Evolutionary conservation across 208 protist species (phyloP).

Genomic region (Herpetomonas muscarum): DNA sequence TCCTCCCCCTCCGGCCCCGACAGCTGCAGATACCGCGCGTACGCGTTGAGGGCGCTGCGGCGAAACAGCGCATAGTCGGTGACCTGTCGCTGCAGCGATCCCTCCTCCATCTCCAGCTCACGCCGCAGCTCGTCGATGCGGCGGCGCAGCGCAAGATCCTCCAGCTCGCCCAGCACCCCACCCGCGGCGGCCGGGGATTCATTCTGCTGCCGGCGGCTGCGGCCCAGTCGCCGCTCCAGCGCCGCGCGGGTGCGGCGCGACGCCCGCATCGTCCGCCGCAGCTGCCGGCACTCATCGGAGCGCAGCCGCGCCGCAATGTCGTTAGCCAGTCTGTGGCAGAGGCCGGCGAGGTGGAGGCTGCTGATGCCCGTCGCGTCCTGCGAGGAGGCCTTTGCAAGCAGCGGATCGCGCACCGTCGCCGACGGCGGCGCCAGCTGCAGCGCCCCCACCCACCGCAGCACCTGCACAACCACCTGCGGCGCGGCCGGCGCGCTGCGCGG

Average conservation of each 20-base stretch:
- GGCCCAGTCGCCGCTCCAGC: slow-evolving; percentile 25
- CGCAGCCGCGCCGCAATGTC: slow-evolving; percentile 46
- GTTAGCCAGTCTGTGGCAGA: slow-evolving; percentile 57
- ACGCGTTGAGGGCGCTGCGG: slow-evolving; percentile 72
- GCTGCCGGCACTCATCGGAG: slow-evolving; percentile 40
- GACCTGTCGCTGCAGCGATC: slow-evolving; percentile 35
- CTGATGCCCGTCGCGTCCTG: slow-evolving; percentile 47
- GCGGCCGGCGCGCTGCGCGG: slow-evolving; percentile 4
- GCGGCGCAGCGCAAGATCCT: slow-evolving; percentile 33
- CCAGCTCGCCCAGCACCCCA: slow-evolving; percentile 22
- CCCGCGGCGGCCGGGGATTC: neutral
- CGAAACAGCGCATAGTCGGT: slow-evolving; percentile 61
- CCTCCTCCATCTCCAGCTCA: slow-evolving; percentile 53
- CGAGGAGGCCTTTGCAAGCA: slow-evolving; percentile 36
- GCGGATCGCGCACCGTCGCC: slow-evolving; percentile 68
- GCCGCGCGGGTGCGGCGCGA: slow-evolving; percentile 31
- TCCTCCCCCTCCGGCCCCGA: slow-evolving; percentile 20
- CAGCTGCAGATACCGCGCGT: slow-evolving; percentile 59
- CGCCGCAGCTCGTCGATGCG: slow-evolving; percentile 45
- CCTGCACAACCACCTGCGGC: slow-evolving; percentile 48
- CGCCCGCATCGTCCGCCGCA: slow-evolving; percentile 35
- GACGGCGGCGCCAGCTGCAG: slow-evolving; percentile 49
- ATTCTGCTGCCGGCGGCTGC: neutral
- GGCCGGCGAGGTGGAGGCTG: slow-evolving; percentile 50
- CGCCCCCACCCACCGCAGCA: slow-evolving; percentile 52